Percentiles rank a stretch among this genome's conserved stretches.
Conservation (phyloP, 2,329 filamentous ascomycete genomes). For the Macrophomina pseudophaseolina region DNA sequence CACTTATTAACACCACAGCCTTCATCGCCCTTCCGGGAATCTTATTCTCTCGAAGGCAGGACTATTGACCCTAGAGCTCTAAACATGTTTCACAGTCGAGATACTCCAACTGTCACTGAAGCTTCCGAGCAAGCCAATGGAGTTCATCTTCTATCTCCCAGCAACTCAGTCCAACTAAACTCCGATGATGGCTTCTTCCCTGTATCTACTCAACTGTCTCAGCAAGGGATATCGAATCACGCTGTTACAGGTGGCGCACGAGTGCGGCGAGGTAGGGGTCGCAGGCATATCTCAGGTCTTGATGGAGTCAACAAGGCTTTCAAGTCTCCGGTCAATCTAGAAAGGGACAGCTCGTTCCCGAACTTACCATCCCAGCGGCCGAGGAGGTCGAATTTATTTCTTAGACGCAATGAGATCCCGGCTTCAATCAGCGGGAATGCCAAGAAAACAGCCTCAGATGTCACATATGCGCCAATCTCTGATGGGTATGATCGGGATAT, state of each 20-base stretch:
- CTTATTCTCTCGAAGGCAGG: not conserved
- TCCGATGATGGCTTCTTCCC: not conserved
- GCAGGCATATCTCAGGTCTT: not conserved
- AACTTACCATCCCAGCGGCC: not conserved
- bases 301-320: conserved; percentile 14
- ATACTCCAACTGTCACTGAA: not conserved
- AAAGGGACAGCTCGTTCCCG: conserved; percentile 6
- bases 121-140: not conserved
- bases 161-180: not conserved
- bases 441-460: not conserved
- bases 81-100: not conserved
- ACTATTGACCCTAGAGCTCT: conserved; percentile 8
- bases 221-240: not conserved
- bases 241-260: not conserved
- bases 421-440: not conserved
- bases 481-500: conserved; percentile 37
- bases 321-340: conserved; percentile 4
- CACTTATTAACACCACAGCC: conserved; percentile 1
- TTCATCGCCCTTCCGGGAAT: not conserved
- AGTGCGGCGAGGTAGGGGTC: not conserved
- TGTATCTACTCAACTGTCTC: not conserved
- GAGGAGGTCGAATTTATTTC: not conserved
- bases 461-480: conserved; percentile 28
- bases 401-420: not conserved
- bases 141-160: not conserved